Evolutionary conservation across 371 early-diverging fungal genomes (phyloP), one percentile per base, ranked within the genome.

Genomic region (Rhizopus sp.): DNA sequence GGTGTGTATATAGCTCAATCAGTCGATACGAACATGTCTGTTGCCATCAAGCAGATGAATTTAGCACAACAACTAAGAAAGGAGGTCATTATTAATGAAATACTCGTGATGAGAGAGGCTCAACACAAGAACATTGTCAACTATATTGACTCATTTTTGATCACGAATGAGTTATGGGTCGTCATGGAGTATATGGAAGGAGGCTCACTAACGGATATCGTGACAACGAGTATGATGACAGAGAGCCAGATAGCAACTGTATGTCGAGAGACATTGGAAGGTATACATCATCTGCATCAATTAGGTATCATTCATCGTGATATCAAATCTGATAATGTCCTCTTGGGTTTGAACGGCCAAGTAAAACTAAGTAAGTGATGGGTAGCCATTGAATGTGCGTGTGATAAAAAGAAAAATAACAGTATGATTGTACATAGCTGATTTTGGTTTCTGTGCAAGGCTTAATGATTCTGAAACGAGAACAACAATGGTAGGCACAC

Each of bases 121-220:
- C 70, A 76, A 37, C 93, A 93, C 68, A 85, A 87, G 66, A 93
- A 92, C 59, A 90, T 93, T 74, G 94, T 93, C 55, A 94, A 93
- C 62, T 93, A 71, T 59, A 92, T 94, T 62, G 92, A 93, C 66
- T 85, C 87, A 29, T 93, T 89, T 70, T 69, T 93, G 53, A 83
- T 78, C 63, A 78, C 82, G 38, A 88, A 85, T 39, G 89, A 91
- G 56, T 72, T 93, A 15, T 93, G 91, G 93, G 86, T 85, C 8
- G 85, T 93, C 6, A 93, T 93, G 93, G 94, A 93, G 66, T 93
- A 92, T 65, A 93, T 93, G 94, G 92, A 92, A 61, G 94, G 93
- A n/a, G 94, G 94, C 7, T 83, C 88, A 13, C 68, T 93, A 53
- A 93, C 93, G 3, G 91, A 90, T 55, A 87, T 88, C 5, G 90